Conservation (phyloP, 2,329 filamentous ascomycete genomes). For the Zopfia rhizophila region DNA sequence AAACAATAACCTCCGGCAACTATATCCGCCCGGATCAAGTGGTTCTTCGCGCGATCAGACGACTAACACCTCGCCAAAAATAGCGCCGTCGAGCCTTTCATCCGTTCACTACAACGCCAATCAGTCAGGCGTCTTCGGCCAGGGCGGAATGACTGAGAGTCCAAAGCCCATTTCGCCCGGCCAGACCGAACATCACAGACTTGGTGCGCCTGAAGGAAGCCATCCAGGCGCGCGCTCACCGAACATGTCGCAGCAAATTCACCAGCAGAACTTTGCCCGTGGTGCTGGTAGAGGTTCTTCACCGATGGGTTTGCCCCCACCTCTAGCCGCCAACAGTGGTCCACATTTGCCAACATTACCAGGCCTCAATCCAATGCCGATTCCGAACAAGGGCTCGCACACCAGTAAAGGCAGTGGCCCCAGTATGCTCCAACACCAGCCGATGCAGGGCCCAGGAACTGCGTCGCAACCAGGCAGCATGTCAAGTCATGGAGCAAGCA, state of each 20-base stretch:
- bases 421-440: constrained; percentile 56
- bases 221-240: constrained; percentile 70
- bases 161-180: constrained; percentile 84
- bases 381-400: constrained; percentile 43
- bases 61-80: constrained; percentile 51
- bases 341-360: constrained; percentile 57
- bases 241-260: constrained; percentile 72
- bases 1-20: constrained; percentile 44
- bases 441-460: constrained; percentile 46
- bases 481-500: constrained; percentile 66
- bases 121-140: constrained; percentile 71
- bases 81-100: constrained; percentile 48
- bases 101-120: constrained; percentile 47
- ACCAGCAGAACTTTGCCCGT: constrained; percentile 71
- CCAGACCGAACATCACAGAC: constrained; percentile 62
- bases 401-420: constrained; percentile 43
- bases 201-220: constrained; percentile 62
- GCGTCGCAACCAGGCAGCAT: constrained; percentile 62
- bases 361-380: constrained; percentile 49
- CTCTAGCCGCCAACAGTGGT: constrained; percentile 52
- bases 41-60: constrained; percentile 49
- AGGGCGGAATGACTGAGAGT: constrained; percentile 82
- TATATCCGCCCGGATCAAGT: constrained; percentile 48
- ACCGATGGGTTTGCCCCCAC: constrained; percentile 56
- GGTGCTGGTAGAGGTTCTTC: constrained; percentile 67